These are phyloP conservation scores for Solanum paucissectum DNA, from an alignment of 257 asterid genomes.

Conservation along the genomic window DNA sequence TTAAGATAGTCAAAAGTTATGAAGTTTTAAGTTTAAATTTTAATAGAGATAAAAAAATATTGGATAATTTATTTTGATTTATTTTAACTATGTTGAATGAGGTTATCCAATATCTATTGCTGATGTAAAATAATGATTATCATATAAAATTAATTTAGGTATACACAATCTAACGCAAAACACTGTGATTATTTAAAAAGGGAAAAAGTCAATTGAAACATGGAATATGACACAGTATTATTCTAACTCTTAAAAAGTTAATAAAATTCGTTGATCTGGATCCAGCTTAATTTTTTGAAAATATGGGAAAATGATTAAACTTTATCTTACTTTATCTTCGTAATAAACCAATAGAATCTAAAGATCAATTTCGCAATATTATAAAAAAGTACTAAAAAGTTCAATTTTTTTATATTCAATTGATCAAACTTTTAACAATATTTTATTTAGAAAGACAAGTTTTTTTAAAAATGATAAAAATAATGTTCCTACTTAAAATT, in stretches of 20 bases:
- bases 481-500: no score
- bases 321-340: background rate
- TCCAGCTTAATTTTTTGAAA: background rate
- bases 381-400: no score
- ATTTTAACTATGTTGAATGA: accelerated
- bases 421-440: background rate
- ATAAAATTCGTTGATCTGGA: background rate
- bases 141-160: background rate
- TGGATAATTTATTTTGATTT: background rate
- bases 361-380: no score
- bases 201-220: background rate
- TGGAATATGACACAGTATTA: background rate
- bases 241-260: background rate
- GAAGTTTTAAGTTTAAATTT: background rate
- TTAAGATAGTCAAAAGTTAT: background rate
- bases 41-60: background rate
- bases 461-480: no score
- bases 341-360: background rate
- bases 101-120: background rate
- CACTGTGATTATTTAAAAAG: no score
- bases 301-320: background rate
- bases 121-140: background rate
- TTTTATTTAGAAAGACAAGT: no score
- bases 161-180: accelerated
- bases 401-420: background rate